Evolutionary conservation across 345 rosid genomes (phyloP).

Genomic region (Rhizophora mangle): DNA sequence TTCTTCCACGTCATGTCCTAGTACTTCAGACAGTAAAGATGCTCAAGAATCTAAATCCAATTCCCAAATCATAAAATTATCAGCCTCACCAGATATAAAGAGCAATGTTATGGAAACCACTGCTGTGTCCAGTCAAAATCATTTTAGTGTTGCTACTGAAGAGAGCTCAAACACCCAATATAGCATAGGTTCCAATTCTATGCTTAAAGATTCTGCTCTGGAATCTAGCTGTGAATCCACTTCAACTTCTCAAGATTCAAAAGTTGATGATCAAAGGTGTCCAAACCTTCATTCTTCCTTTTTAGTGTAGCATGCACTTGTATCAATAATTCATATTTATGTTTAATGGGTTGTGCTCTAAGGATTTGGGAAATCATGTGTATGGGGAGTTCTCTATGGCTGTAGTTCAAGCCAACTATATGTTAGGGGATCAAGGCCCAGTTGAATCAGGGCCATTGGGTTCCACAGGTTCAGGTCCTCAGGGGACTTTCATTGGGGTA

Average conservation of each 20-base stretch:
- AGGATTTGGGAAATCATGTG: constrained; percentile 59
- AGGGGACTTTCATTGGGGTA: constrained; percentile 67
- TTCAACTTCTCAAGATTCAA: constrained; percentile 21
- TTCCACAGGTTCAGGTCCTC: constrained; percentile 38
- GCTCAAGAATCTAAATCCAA: constrained; percentile 34
- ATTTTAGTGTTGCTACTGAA: constrained; percentile 18
- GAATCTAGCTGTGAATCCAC: constrained; percentile 9
- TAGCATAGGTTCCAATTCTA: background rate
- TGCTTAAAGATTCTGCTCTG: constrained; percentile 8
- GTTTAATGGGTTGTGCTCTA: constrained; percentile 43
- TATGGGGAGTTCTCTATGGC: constrained; percentile 84
- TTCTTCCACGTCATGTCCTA: constrained; percentile 44
- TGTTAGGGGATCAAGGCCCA: constrained; percentile 81
- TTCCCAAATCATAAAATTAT: constrained; percentile 14
- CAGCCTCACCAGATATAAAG: constrained; percentile 14
- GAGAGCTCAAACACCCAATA: constrained; percentile 18
- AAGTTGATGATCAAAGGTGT: constrained; percentile 25
- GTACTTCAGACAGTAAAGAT: constrained; percentile 30
- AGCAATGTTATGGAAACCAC: constrained; percentile 17
- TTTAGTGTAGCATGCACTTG: background rate
- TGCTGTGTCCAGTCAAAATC: constrained; percentile 16
- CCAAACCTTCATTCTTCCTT: constrained; percentile 2
- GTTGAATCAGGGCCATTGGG: constrained; percentile 76
- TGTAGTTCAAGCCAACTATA: constrained; percentile 66
- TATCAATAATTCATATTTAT: background rate